Evolutionary conservation across 352 stramenopile species (phyloP), one percentile per base, ranked within the genome.

Genomic region (Phytopythium helicoides): DNA sequence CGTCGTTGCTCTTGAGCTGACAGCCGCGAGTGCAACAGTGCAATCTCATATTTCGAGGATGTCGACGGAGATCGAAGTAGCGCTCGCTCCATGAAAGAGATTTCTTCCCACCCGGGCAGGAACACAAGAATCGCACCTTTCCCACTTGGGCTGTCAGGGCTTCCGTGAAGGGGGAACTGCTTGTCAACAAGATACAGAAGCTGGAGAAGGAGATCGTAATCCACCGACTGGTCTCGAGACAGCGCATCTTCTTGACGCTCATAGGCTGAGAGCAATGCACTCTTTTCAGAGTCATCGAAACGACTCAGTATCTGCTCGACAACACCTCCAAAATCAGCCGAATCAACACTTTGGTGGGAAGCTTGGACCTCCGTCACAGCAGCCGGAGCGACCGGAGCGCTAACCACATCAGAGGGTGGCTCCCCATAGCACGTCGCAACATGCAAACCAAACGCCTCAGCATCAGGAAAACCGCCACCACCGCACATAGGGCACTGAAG

Each of bases 361-460:
- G 10, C 26, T 5, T 18, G 18, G 11, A 14, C 26, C 45, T 39
- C 28, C 3, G 38, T 8, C 0, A 26, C 26, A 19, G 26, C 3
- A 19, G 45, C 6, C 21, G 28, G 28, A 33, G 28, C 28, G 28
- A 26, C 6, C 21, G 28, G 28, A 33, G 28, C 28, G 28, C 9
- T 9, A 33, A 10, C 5, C 28, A 63, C 62, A 23, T 65, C 48
- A 18, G 42, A 56, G 50, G 47, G 56, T 9, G 47, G 60, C 18
- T 87, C 71, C 5, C 84, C 81, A 54, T 88, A 86, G 58, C 90
- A 96, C 22, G 71, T 90, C 8, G 83, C 87, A 7, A 90, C 76
- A 49, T 97, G 88, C 53, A 82, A 86, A 15, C 89, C 89, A 40
- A 98, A 92, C 37, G 89, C 82, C 54, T 95, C 87, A 50, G 87